These are phyloP conservation scores for Aureobasidium sp. DNA, from an alignment of 2,329 filamentous ascomycete genomes.

Conservation along the genomic window DNA sequence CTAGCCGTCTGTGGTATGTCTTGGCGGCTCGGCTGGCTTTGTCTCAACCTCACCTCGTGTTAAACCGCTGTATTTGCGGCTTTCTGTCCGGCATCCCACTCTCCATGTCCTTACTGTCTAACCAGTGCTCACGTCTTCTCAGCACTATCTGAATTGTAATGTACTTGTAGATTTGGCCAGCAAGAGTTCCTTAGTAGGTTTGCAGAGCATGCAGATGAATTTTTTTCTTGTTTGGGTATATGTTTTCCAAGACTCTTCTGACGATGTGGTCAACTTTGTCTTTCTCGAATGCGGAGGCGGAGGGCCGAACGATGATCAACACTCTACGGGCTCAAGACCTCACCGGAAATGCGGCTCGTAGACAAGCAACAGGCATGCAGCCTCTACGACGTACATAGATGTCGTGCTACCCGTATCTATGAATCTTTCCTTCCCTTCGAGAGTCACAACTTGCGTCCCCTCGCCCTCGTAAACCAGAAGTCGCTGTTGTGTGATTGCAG, in stretches of 20 bases:
- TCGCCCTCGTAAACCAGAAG: background rate
- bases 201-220: background rate
- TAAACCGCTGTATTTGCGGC: conserved; percentile 2
- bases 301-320: conserved; percentile 12
- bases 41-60: background rate
- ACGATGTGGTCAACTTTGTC: background rate
- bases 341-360: conserved; percentile 10
- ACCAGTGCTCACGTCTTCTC: background rate
- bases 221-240: background rate
- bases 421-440: background rate
- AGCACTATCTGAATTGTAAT: background rate
- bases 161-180: too few species aligned
- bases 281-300: conserved; percentile 12
- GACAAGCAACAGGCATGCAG: conserved; percentile 4
- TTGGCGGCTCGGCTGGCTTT: background rate
- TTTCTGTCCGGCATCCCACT: background rate
- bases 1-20: background rate
- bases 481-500: background rate
- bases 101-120: too few species aligned
- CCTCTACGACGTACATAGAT: background rate
- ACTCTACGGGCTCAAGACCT: background rate
- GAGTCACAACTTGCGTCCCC: too few species aligned
- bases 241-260: background rate
- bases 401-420: conserved; percentile 3
- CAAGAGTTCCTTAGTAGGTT: background rate